Base-by-base conservation (phyloP, 2,329 filamentous ascomycete species). In the Xylaria sp. region DNA sequence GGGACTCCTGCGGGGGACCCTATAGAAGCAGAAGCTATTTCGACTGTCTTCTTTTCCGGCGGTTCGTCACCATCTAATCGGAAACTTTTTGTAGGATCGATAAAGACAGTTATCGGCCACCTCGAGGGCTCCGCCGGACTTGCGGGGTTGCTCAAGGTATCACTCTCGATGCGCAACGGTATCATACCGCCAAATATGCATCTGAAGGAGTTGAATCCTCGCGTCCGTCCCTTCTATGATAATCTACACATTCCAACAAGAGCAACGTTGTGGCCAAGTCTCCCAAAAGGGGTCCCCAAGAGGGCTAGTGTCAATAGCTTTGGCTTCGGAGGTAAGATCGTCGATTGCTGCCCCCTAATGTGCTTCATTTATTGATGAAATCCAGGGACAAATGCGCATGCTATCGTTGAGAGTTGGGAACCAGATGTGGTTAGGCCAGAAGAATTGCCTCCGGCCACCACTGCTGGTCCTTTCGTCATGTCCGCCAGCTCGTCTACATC, bases 381-480 rank as follows among this genome's bases (percentile, higher is more conserved):
- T 33, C 5, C 21, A 25, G 42, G 42, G n/a, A 45, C 58, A 9
- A 61, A 61, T 23, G 58, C 52, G 8, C 58, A 61, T 31, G 58
- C 58, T 25, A 45, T 61, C n/a, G 12, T 61, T 2, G 58, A 61
- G 43, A 56, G 43, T 19, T 61, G 33, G 19, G 50, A 61, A n/a
- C n/a, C n/a, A n/a, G n/a, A n/a, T n/a, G n/a, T n/a, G n/a, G n/a
- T n/a, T n/a, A n/a, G n/a, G n/a, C n/a, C n/a, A n/a, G n/a, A n/a
- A n/a, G n/a, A n/a, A n/a, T n/a, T n/a, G n/a, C n/a, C n/a, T n/a
- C n/a, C 8, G 4, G 17, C 28, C 21, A 19, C 12, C 43, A 35
- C 9, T 21, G 54, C 54, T 7, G 54, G 54, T 7, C 54, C 54
- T 14, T 57, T 57, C 31, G 54, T 57, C 3, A 14, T 57, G 7